Percentiles rank a stretch among this genome's conserved stretches.
phyloP scores from a whole-genome alignment of 345 rosid species.

The Hevea brasiliensis region DNA sequence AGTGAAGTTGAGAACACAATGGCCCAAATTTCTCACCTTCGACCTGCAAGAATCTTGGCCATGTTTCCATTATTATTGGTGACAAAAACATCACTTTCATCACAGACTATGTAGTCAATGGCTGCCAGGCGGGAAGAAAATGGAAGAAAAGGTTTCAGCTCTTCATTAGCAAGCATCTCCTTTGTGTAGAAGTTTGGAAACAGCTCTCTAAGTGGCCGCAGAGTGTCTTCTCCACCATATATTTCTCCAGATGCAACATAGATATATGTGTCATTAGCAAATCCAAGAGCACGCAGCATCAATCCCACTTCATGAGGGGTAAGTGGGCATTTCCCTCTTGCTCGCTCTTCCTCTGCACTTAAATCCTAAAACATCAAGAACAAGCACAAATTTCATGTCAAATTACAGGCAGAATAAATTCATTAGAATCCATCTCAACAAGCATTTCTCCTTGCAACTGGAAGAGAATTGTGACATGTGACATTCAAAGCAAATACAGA shows the following conservation, averaged over 20 bases:
- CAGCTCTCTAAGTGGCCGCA: slow-evolving; percentile 77
- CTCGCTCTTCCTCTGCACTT: slow-evolving; percentile 82
- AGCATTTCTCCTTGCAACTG: neutral
- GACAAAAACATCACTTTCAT: slow-evolving; percentile 92
- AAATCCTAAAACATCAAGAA: slow-evolving; percentile 53
- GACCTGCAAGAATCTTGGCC: slow-evolving; percentile 98
- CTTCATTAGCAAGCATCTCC: slow-evolving; percentile 83
- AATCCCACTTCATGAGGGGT: slow-evolving; percentile 96
- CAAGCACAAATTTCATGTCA: neutral
- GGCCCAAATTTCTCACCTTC: slow-evolving; percentile 62
- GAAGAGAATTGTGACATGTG: neutral
- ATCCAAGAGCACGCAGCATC: slow-evolving; percentile 95
- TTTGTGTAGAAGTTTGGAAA: slow-evolving; percentile 95
- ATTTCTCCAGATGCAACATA: slow-evolving; percentile 99
- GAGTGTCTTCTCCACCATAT: slow-evolving; percentile 92
- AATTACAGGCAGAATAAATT: neutral
- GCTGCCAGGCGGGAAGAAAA: slow-evolving; percentile 95
- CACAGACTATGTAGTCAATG: slow-evolving; percentile 84
- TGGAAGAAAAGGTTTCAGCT: slow-evolving; percentile 69
- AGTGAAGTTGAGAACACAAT: neutral
- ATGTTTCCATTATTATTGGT: slow-evolving; percentile 97
- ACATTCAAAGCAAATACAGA: neutral
- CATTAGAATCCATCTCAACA: neutral
- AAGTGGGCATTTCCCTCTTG: slow-evolving; percentile 94
- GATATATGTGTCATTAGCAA: slow-evolving; percentile 74